Evolutionary conservation across 805 yeast genomes (phyloP), one percentile per base, ranked within the genome.

Genomic region (Lipomyces mesembrius): DNA sequence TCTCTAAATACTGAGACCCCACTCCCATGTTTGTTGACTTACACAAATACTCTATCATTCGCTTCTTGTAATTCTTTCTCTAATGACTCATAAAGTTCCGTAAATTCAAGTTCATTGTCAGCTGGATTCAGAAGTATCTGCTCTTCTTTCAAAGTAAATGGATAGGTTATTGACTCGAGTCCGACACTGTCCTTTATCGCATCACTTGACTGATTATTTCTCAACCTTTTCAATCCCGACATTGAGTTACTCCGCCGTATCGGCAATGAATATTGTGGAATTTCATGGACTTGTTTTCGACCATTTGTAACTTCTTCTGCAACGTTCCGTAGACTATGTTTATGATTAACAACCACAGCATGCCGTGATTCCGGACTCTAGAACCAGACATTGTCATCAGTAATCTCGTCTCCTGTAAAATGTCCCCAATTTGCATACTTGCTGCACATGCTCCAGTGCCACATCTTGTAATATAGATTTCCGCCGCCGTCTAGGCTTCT

Each of bases 391-490:
- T 37, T 11, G 32, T 49, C 58, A 14, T 22, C 12, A 49, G 32
- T 17, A n/a, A 25, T 9, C 5, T n/a, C 49, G 7, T 6, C 49
- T 43, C n/a, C 25, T 4, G 5, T 14, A 39, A 20, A 22, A 29
- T 22, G 27, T 27, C 7, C 6, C 17, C 14, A 34, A 27, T 7
- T 22, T 3, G 20, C 70, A 27, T 22, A 68, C 71, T 62, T 61
- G 71, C 27, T 62, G 69, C 9, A 37, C 49, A 39, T 68, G 71
- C 57, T 68, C 71, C n/a, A 62, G 46, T 14, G 71, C 69, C 20
- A 64, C 71, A 29, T 67, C 71, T 39, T 67, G 71, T 25, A 67
- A 32, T 32, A 67, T 67, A 51, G 71, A 68, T 49, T 67, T 67
- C 39, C 70, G 60, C 35, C 71, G 64, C 61, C 71, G 66, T 25